These are phyloP conservation scores for Talaromyces proteolyticus DNA, from an alignment of 495 filamentous ascomycete genomes.

Conservation along the genomic window DNA sequence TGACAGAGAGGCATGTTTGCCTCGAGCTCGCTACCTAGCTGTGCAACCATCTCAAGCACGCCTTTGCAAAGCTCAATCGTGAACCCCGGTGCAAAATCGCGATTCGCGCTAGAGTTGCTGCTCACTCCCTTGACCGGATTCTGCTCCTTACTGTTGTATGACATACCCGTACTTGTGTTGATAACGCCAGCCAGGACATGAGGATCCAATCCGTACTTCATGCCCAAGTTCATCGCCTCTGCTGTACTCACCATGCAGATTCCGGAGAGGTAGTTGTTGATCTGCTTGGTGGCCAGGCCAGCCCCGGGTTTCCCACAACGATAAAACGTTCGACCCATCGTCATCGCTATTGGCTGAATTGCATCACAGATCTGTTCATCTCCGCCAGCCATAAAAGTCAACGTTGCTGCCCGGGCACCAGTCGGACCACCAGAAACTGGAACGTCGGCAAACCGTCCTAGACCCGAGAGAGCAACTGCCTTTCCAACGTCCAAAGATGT, in stretches of 20 bases:
- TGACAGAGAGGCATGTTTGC: background rate
- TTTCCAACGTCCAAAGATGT: background rate
- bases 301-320: background rate
- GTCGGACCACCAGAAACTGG: background rate
- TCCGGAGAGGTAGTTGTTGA: background rate
- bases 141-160: background rate
- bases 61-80: background rate
- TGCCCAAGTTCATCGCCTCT: background rate
- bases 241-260: background rate
- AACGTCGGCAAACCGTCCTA: background rate
- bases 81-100: background rate
- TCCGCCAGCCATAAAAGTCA: background rate
- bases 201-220: background rate
- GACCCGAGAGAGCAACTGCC: background rate
- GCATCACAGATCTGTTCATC: background rate
- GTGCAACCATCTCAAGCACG: background rate
- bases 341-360: background rate
- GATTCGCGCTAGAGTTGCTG: background rate
- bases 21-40: background rate
- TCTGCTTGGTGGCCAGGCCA: background rate
- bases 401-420: background rate
- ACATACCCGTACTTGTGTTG: background rate
- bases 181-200: background rate
- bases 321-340: background rate
- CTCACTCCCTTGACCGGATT: background rate